phyloP scores from a whole-genome alignment of 2,329 filamentous ascomycete species.

The Helotiales sp. region DNA sequence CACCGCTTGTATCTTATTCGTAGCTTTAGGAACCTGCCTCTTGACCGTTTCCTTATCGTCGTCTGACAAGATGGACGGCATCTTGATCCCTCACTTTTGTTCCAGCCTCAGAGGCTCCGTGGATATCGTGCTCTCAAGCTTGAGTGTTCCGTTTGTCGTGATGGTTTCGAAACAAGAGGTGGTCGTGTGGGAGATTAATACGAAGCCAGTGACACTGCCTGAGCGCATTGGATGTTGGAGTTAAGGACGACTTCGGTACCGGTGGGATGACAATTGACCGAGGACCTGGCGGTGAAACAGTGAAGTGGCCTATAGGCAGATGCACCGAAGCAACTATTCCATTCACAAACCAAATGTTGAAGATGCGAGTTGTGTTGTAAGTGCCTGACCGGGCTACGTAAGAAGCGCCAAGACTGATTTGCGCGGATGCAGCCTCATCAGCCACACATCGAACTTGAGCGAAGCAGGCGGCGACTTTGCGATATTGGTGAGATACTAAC shows the following conservation, averaged over 20 bases:
- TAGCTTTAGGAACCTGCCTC: constrained; percentile 86
- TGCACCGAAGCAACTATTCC: constrained; percentile 6
- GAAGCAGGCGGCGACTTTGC: constrained; percentile 11
- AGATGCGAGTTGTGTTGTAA: constrained; percentile 3
- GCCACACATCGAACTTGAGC: constrained; percentile 14
- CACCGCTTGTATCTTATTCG: constrained; percentile 97
- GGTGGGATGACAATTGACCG: background rate
- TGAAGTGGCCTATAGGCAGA: constrained; percentile 4
- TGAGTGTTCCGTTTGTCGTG: constrained; percentile 18
- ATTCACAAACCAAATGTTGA: constrained; percentile 10
- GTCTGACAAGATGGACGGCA: constrained; percentile 67
- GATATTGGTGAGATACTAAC: background rate
- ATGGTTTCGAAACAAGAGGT: constrained; percentile 22
- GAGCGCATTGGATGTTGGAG: constrained; percentile 27
- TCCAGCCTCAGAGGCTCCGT: constrained; percentile 5
- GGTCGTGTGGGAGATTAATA: constrained; percentile 30
- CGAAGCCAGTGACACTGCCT: constrained; percentile 25
- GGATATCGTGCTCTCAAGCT: constrained; percentile 8
- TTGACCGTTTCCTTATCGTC: constrained; percentile 97
- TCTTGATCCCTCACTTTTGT: constrained; percentile 21
- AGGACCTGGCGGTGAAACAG: background rate
- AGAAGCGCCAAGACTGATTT: constrained; percentile 8
- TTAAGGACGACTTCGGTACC: background rate
- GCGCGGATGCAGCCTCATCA: constrained; percentile 13
- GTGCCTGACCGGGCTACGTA: constrained; percentile 15